Evolutionary conservation across 108 stramenopile species (phyloP).

Genomic region (Bacterosira constricta): DNA sequence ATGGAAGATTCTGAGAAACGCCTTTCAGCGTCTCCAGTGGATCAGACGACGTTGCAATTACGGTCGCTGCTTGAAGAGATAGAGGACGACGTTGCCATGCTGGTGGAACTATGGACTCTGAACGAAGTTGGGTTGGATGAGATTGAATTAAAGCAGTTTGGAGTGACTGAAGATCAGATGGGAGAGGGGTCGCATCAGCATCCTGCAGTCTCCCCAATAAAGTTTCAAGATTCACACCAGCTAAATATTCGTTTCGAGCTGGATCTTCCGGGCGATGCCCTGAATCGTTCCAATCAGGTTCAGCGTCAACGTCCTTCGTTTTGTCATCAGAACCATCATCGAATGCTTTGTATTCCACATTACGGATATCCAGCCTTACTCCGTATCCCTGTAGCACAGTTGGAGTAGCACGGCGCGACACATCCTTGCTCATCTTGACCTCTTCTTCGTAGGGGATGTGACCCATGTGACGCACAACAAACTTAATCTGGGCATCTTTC

Average conservation of each 20-base stretch:
- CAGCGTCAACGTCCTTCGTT: conserved; percentile 15
- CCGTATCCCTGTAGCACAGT: conserved; percentile 85
- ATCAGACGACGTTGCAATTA: conserved; percentile 57
- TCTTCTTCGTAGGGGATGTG: conserved; percentile 57
- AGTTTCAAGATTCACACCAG: conserved; percentile 39
- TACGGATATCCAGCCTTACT: conserved; percentile 88
- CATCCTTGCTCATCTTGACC: conserved; percentile 8
- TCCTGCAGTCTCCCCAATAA: conserved; percentile 20
- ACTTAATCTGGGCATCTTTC: conserved; percentile 28
- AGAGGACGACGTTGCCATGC: conserved; percentile 80
- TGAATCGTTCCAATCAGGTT: conserved; percentile 47
- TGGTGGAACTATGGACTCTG: conserved; percentile 71
- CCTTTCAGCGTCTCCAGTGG: conserved; percentile 71
- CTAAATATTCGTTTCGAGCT: conserved; percentile 47
- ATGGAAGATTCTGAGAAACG: conserved; percentile 82
- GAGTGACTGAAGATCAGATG: conserved; percentile 29
- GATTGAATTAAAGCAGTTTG: conserved; percentile 51
- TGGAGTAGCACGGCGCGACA: conserved; percentile 14
- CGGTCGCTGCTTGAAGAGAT: conserved; percentile 77
- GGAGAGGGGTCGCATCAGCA: conserved; percentile 14
- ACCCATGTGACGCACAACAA: conserved; percentile 82
- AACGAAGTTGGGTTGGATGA: conserved; percentile 47
- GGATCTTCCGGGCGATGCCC: conserved; percentile 35
- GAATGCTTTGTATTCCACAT: conserved; percentile 88
- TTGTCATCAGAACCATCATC: conserved; percentile 58